phyloP scores from a whole-genome alignment of 1,139 yeast genomes.

The Kurtzmaniella quercitrusa region DNA sequence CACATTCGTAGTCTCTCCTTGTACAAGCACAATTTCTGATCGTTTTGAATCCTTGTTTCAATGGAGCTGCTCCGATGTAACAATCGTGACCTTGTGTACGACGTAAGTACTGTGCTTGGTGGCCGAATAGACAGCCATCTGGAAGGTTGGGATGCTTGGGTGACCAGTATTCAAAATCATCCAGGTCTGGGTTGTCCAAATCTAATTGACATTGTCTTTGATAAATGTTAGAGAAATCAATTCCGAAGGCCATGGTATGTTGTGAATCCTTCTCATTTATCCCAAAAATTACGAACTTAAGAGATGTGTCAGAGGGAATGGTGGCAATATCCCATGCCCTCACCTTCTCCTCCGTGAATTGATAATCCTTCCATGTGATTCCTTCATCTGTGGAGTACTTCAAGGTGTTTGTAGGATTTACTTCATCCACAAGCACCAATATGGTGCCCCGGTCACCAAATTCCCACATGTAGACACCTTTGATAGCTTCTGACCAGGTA shows the following conservation, averaged over 20 bases:
- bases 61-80: constrained; percentile 74
- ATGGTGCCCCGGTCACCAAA: constrained; percentile 94
- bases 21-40: constrained; percentile 77
- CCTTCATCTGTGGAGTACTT: constrained; percentile 80
- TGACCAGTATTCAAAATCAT: constrained; percentile 82
- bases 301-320: constrained; percentile 83
- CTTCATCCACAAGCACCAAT: constrained; percentile 62
- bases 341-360: constrained; percentile 54
- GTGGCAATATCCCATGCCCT: constrained; percentile 74
- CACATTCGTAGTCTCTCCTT: constrained; percentile 91
- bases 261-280: constrained; percentile 11
- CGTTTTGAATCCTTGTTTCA: constrained; percentile 56
- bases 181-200: constrained; percentile 50
- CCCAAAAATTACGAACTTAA: constrained; percentile 52
- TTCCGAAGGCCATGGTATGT: constrained; percentile 35
- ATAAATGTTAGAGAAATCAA: constrained; percentile 71
- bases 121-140: constrained; percentile 83
- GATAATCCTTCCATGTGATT: constrained; percentile 61
- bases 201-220: constrained; percentile 68
- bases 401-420: constrained; percentile 53
- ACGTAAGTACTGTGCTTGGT: constrained; percentile 71
- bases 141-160: constrained; percentile 65
- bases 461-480: constrained; percentile 87
- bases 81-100: constrained; percentile 67
- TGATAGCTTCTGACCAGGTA: constrained; percentile 75